Conservation (phyloP, 129 eudicot genomes). For the Centaurea solstitialis region DNA sequence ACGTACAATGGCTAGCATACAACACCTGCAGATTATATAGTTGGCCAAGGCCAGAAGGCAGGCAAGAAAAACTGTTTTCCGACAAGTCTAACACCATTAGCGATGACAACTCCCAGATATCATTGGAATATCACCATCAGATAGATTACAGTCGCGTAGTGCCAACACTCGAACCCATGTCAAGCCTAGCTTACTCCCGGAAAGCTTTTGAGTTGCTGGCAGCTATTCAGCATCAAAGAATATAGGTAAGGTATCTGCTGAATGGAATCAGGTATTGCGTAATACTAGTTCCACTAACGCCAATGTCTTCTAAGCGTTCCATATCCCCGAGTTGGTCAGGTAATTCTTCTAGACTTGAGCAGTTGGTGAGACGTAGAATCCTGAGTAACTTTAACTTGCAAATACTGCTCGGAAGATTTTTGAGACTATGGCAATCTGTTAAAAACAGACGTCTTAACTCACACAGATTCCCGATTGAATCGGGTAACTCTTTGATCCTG, state of each 20-base stretch:
- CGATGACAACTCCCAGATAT: conserved; percentile 16
- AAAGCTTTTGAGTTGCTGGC: neutral
- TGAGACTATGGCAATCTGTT: conserved; percentile 3
- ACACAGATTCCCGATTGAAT: conserved; percentile 15
- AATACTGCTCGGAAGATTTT: conserved; percentile 21
- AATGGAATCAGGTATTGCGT: conserved; percentile 5
- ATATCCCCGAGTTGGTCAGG: conserved; percentile 18
- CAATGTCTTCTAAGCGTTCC: conserved; percentile 2
- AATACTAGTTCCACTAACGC: conserved; percentile 15
- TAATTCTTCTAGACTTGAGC: conserved; percentile 16
- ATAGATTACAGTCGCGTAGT: conserved; percentile 6
- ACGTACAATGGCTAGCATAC: conserved; percentile 7
- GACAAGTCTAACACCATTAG: conserved; percentile 18
- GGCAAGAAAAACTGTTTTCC: conserved; percentile 8
- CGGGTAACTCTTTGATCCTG: conserved; percentile 1
- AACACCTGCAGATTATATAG: conserved; percentile 15
- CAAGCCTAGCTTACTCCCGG: neutral
- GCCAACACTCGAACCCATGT: neutral
- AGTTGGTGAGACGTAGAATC: conserved; percentile 8
- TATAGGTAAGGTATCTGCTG: neutral
- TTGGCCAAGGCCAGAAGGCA: conserved; percentile 18
- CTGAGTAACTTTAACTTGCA: conserved; percentile 22
- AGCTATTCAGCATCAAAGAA: conserved; percentile 10
- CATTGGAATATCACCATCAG: conserved; percentile 22
- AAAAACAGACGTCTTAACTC: neutral